Evolutionary conservation across 192 early-diverging fungal genomes (phyloP), one percentile per base, ranked within the genome.

Genomic region (Backusella luteola): DNA sequence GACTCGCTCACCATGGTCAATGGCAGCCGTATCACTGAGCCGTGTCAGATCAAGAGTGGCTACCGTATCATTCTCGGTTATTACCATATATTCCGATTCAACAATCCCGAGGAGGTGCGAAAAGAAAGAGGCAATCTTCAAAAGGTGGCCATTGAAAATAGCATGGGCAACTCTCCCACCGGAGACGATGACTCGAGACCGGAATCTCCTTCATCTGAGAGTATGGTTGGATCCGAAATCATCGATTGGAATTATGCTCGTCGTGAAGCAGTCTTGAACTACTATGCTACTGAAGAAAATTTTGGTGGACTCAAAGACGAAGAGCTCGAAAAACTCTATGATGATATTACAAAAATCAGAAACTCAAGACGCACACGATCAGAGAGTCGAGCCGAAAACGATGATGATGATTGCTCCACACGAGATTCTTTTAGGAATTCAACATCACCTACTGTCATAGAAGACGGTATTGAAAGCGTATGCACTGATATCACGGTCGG

Each of bases 11-110:
- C 92, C 4, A 87, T 94, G 81, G 93, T 96, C 29, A 96, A 96
- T 68, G 94, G 94, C 14, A 84, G 85, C 35, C 88, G 85, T 23
- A 90, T 94, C 29, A 77, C 53, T 9, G 82, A 83, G 67, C 80
- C 89, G 1, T 82, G 80, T 70, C 85, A 79, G 41, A 79, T 96
- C 21, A 81, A 84, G 39, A 93, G 91, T 0, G 94, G 94, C 5
- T 92, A 85, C 73, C 90, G 95, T 53, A 83, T 96, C 49, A 94
- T 95, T 56, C 81, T 96, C 19, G 94, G 93, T 35, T 86, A 89
- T 44, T 87, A 91, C 69, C 94, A 93, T 79, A 92, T 96, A 1
- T 96, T 95, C 72, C 83, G 94, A 4, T 93, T 95, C 68, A 95
- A 93, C 70, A 85, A 96, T 76, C 95, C 95, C 1, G 91, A 89